Conservation (phyloP, 306 rosid species). For the Dalbergia cultrata region DNA sequence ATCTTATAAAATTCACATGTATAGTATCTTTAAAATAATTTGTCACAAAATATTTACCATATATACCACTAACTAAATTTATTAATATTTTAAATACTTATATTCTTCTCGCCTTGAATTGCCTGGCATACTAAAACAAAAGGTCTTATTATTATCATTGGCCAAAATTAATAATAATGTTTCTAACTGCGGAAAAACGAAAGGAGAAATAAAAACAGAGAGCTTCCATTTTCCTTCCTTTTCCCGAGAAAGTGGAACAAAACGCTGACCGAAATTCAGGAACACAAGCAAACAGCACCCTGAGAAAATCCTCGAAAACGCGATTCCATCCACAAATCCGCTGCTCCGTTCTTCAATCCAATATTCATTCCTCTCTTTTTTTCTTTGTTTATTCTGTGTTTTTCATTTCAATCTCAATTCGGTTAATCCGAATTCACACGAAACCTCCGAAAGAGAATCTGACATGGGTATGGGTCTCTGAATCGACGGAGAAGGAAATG, state of each 20-base stretch:
- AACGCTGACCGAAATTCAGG: constrained; percentile 41
- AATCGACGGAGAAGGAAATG: constrained; percentile 61
- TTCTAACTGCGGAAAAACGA: background rate
- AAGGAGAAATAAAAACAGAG: background rate
- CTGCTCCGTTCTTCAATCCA: background rate
- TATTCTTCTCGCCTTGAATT: too few species aligned
- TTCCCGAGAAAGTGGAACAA: constrained; percentile 53
- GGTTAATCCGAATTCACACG: background rate
- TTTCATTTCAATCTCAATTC: background rate
- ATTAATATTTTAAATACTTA: too few species aligned
- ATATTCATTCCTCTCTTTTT: background rate
- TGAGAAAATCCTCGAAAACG: background rate
- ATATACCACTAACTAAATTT: too few species aligned
- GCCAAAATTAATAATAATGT: background rate
- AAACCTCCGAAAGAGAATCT: background rate
- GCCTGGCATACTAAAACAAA: too few species aligned
- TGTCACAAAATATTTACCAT: too few species aligned
- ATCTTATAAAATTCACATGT: too few species aligned
- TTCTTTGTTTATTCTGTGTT: too few species aligned
- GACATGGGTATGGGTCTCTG: constrained; percentile 35
- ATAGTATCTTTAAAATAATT: too few species aligned
- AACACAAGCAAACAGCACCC: background rate
- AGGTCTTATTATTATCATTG: too few species aligned
- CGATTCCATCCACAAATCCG: background rate
- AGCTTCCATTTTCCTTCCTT: constrained; percentile 31